phyloP scores from a whole-genome alignment of 2,329 filamentous ascomycete species.

The Arthrinium phaeospermum region DNA sequence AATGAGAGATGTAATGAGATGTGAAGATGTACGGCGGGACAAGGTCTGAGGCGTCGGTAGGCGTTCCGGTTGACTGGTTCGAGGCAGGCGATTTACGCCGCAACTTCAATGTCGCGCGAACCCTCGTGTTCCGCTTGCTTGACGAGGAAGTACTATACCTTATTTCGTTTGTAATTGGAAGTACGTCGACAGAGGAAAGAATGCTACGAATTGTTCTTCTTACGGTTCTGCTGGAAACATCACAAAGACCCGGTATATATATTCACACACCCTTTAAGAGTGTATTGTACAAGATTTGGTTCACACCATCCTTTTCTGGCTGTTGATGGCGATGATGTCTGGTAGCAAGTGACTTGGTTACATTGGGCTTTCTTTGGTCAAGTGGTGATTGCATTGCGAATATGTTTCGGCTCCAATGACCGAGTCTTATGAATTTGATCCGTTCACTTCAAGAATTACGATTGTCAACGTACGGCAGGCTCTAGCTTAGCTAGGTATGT shows the following conservation, averaged over 20 bases:
- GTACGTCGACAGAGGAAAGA: background rate
- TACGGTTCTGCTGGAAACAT: background rate
- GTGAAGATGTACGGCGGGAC: conserved; percentile 1
- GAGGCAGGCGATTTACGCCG: background rate
- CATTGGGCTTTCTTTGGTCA: background rate
- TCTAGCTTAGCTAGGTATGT: background rate
- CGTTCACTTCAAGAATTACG: background rate
- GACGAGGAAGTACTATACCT: conserved; percentile 12
- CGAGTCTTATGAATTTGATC: background rate
- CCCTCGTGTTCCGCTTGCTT: background rate
- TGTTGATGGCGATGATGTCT: background rate
- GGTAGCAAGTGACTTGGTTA: background rate
- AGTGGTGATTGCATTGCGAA: background rate
- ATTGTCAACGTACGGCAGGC: too few relatives aligned
- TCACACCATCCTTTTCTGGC: background rate
- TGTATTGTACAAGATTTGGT: background rate
- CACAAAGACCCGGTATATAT: too few relatives aligned
- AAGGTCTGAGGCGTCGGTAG: conserved; percentile 2
- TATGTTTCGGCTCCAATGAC: background rate
- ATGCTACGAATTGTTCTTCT: background rate
- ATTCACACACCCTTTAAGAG: background rate
- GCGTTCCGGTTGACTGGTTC: background rate
- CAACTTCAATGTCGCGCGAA: conserved; percentile 6
- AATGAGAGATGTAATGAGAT: conserved; percentile 16
- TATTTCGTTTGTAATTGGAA: background rate